Conservation (phyloP, 1,139 yeast species). For the Pichia sp. region DNA sequence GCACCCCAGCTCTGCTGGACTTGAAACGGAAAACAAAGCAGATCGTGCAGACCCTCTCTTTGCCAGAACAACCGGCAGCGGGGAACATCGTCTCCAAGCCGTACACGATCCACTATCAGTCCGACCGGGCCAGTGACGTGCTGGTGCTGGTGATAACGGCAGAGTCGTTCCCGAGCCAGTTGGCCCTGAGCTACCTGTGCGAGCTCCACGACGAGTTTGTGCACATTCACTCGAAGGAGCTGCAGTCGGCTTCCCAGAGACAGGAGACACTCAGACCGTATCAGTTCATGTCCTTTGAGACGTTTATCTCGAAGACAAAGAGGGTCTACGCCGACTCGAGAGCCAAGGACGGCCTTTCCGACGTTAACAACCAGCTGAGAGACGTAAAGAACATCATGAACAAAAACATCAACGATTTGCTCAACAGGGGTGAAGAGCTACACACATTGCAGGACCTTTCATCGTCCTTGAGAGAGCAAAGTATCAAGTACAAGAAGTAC, state of each 20-base stretch:
- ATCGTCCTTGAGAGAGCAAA: constrained; percentile 71
- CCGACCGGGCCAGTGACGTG: constrained; percentile 9
- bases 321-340: constrained; percentile 87
- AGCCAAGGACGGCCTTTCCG: constrained; percentile 57
- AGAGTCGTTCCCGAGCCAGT: constrained; percentile 79
- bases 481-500: constrained; percentile 81
- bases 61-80: constrained; percentile 6
- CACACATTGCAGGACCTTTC: constrained; percentile 92
- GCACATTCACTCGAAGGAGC: constrained; percentile 73
- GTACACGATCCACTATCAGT: constrained; percentile 15
- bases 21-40: constrained; percentile 84
- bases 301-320: constrained; percentile 79
- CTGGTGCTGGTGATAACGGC: constrained; percentile 37
- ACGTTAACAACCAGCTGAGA: constrained; percentile 81
- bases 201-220: constrained; percentile 81
- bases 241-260: constrained; percentile 34
- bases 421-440: constrained; percentile 90
- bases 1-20: constrained; percentile 26
- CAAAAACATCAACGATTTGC: constrained; percentile 87
- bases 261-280: constrained; percentile 46
- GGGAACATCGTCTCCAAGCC: constrained; percentile 12
- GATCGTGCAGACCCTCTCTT: constrained; percentile 57
- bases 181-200: constrained; percentile 80
- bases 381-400: constrained; percentile 96
- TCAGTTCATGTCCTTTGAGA: constrained; percentile 83